Conservation (phyloP, 139 green algal species). For the Nannochloris sp. region DNA sequence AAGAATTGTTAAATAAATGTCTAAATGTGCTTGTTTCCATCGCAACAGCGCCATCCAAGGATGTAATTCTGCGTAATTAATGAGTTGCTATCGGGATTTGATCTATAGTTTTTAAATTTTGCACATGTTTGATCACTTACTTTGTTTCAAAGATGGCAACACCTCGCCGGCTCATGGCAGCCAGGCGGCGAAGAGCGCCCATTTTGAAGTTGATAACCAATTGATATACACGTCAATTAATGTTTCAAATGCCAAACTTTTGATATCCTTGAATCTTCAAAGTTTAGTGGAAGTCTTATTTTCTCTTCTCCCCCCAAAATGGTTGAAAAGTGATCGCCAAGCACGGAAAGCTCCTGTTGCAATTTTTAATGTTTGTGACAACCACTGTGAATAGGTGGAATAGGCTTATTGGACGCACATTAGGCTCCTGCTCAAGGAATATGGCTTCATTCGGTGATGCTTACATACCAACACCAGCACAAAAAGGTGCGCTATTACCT, state of each 20-base stretch:
- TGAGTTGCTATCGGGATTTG: background rate
- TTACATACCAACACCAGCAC: too few species aligned
- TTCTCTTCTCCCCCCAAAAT: too few species aligned
- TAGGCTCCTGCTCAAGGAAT: too few species aligned
- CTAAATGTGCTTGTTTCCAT: background rate
- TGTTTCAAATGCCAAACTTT: background rate
- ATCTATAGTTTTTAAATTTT: background rate
- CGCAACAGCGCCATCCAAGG: background rate
- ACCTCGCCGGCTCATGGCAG: background rate
- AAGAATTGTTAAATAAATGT: background rate
- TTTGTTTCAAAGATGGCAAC: background rate
- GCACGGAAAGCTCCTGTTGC: too few species aligned
- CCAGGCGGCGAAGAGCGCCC: background rate
- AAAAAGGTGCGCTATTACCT: too few species aligned
- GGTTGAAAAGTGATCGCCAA: too few species aligned
- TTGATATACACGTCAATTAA: background rate
- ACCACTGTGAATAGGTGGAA: too few species aligned
- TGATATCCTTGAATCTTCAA: too few species aligned
- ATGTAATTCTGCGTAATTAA: background rate
- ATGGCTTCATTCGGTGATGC: too few species aligned
- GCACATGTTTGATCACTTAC: background rate
- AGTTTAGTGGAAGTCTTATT: too few species aligned
- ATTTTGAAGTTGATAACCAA: background rate
- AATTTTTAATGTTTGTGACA: too few species aligned
- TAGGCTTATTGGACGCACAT: too few species aligned